Evolutionary conservation across 371 early-diverging fungal species (phyloP).

Genomic region (Lichtheimia hyalospora): DNA sequence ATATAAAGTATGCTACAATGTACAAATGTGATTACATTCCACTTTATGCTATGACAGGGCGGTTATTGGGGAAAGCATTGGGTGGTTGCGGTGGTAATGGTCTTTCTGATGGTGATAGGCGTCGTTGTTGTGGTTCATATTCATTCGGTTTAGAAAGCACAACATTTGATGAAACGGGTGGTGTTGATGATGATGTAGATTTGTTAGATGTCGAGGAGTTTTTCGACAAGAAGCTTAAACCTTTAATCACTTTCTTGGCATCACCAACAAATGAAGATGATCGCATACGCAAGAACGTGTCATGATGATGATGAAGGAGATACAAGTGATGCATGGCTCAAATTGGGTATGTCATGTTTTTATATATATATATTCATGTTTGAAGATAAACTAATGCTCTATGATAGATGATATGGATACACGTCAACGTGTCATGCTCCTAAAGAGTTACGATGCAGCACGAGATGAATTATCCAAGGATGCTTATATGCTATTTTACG

Average conservation of each 20-base stretch:
- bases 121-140: too few species aligned
- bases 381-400: neutral
- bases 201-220: neutral
- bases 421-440: slow-evolving; percentile 16
- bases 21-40: too few species aligned
- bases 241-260: slow-evolving; percentile 5
- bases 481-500: slow-evolving; percentile 59
- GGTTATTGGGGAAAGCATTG: too few species aligned
- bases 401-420: slow-evolving; percentile 34
- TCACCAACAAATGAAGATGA: slow-evolving; percentile 11
- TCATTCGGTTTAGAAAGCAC: too few species aligned
- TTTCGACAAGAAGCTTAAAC: slow-evolving; percentile 2
- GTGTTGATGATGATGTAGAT: slow-evolving; percentile 1
- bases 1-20: too few species aligned
- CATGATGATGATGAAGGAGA: slow-evolving; percentile 7
- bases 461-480: slow-evolving; percentile 42
- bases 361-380: too few species aligned
- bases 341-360: slow-evolving; percentile 23
- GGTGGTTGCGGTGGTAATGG: too few species aligned
- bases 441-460: neutral
- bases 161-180: neutral
- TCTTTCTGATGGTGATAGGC: too few species aligned
- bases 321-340: slow-evolving; percentile 17
- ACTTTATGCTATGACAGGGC: too few species aligned
- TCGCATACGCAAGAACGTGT: slow-evolving; percentile 43